Evolutionary conservation across 352 stramenopile genomes (phyloP).

Genomic region (Globisporangium apiculatum): DNA sequence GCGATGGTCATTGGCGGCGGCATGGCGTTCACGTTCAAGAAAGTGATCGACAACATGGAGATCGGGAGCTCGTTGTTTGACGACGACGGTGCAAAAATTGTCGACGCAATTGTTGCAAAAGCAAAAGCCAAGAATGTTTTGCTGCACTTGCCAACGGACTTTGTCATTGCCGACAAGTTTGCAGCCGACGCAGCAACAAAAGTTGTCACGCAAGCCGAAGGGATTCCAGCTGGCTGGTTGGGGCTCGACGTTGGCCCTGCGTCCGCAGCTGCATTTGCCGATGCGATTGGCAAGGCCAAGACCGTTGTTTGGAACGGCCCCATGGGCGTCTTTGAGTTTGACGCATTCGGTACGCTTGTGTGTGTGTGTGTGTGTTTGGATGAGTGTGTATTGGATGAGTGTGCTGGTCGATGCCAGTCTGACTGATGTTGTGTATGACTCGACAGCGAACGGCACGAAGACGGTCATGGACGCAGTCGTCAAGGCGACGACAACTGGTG

Average conservation of each 20-base stretch:
- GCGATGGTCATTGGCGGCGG: constrained; percentile 98
- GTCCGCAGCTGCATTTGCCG: constrained; percentile 76
- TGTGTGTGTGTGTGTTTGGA: background rate
- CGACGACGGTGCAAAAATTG: constrained; percentile 80
- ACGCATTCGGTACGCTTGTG: constrained; percentile 88
- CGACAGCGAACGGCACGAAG: constrained; percentile 89
- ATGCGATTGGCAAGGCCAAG: constrained; percentile 81
- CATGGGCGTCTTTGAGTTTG: constrained; percentile 99
- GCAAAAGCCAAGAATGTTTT: constrained; percentile 97
- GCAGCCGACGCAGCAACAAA: constrained; percentile 90
- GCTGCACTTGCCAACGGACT: constrained; percentile 96
- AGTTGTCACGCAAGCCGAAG: constrained; percentile 85
- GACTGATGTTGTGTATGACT: constrained; percentile 1
- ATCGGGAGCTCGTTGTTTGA: constrained; percentile 94
- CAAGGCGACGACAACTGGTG: constrained; percentile 89
- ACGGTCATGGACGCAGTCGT: constrained; percentile 95
- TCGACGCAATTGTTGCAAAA: constrained; percentile 93
- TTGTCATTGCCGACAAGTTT: constrained; percentile 98
- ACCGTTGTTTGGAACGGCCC: constrained; percentile 99
- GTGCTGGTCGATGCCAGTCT: background rate
- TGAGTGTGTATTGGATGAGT: background rate
- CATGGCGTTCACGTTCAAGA: constrained; percentile 99
- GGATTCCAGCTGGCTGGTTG: constrained; percentile 96
- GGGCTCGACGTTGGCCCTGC: constrained; percentile 98
- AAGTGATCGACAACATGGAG: constrained; percentile 94